Evolutionary conservation across 371 early-diverging fungal species (phyloP).

Genomic region (Rhizopus microsporus): DNA sequence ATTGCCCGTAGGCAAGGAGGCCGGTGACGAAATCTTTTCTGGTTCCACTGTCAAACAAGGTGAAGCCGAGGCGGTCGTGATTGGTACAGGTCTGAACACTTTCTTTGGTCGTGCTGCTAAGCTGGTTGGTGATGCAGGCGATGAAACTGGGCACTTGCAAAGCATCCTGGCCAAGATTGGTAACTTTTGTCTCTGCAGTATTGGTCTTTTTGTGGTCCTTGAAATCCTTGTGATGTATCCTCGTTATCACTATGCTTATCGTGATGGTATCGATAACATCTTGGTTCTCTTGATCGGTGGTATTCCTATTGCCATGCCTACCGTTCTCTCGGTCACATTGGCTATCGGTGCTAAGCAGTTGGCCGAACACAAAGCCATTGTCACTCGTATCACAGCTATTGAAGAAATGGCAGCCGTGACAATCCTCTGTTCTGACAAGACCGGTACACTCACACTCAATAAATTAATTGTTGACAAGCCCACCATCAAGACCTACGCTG

Average conservation of each 20-base stretch:
- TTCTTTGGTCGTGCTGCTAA: slow-evolving; percentile 84
- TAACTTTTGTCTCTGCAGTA: slow-evolving; percentile 72
- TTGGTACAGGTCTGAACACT: slow-evolving; percentile 77
- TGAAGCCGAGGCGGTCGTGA: slow-evolving; percentile 80
- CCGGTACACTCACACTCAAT: slow-evolving; percentile 91
- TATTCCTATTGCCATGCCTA: slow-evolving; percentile 73
- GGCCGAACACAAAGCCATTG: slow-evolving; percentile 88
- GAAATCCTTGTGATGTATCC: slow-evolving; percentile 78
- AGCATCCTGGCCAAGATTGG: slow-evolving; percentile 82
- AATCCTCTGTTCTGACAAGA: slow-evolving; percentile 92
- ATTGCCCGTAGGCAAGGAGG: slow-evolving; percentile 62
- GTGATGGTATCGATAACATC: slow-evolving; percentile 63
- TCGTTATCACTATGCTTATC: slow-evolving; percentile 65
- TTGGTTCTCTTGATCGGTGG: slow-evolving; percentile 69
- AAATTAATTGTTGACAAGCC: slow-evolving; percentile 70
- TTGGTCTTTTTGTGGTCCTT: slow-evolving; percentile 68
- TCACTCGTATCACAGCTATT: slow-evolving; percentile 77
- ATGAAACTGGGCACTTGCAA: slow-evolving; percentile 84
- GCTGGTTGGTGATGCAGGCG: slow-evolving; percentile 69
- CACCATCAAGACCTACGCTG: slow-evolving; percentile 56
- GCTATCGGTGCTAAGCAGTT: slow-evolving; percentile 90
- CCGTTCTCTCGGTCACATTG: slow-evolving; percentile 87
- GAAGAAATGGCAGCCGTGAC: slow-evolving; percentile 89
- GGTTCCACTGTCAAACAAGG: slow-evolving; percentile 86
- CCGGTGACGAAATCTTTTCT: slow-evolving; percentile 66